Evolutionary conservation across 164 flowering plant genomes (phyloP).

Genomic region (Vitis rotundifolia): DNA sequence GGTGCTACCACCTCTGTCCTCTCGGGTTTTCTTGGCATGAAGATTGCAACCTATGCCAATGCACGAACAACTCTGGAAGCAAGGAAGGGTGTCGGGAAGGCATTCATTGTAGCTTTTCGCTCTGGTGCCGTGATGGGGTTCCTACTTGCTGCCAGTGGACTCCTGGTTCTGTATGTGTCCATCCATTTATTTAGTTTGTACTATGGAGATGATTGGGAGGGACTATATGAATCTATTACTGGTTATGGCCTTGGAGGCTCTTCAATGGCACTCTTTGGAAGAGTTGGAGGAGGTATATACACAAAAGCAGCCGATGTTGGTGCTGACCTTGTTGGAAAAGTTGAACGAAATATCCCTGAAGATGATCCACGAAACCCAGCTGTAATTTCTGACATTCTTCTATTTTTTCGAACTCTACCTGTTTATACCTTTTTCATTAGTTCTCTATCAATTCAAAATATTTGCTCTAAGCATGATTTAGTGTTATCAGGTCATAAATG

Average conservation of each 20-base stretch:
- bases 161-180: constrained; percentile 40
- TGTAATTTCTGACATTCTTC: constrained; percentile 24
- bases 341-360: constrained; percentile 52
- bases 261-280: constrained; percentile 65
- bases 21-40: constrained; percentile 57
- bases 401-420: no score
- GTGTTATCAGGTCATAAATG: no score
- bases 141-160: constrained; percentile 57
- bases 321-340: constrained; percentile 59
- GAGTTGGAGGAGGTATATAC: constrained; percentile 63
- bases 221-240: constrained; percentile 54
- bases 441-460: no score
- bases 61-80: constrained; percentile 55
- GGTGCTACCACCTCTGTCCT: constrained; percentile 48
- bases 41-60: constrained; percentile 58
- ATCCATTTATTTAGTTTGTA: constrained; percentile 44
- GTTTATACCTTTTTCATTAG: no score
- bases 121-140: constrained; percentile 63
- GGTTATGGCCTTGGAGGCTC: constrained; percentile 64
- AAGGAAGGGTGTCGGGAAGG: constrained; percentile 50
- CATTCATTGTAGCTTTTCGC: constrained; percentile 48
- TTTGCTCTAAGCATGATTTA: no score
- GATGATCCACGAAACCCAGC: constrained; percentile 62
- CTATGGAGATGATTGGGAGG: constrained; percentile 60
- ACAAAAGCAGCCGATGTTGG: constrained; percentile 65